Evolutionary conservation across 2,329 filamentous ascomycete species (phyloP), one percentile per base, ranked within the genome.

Genomic region (Chalaropsis thielavioides): DNA sequence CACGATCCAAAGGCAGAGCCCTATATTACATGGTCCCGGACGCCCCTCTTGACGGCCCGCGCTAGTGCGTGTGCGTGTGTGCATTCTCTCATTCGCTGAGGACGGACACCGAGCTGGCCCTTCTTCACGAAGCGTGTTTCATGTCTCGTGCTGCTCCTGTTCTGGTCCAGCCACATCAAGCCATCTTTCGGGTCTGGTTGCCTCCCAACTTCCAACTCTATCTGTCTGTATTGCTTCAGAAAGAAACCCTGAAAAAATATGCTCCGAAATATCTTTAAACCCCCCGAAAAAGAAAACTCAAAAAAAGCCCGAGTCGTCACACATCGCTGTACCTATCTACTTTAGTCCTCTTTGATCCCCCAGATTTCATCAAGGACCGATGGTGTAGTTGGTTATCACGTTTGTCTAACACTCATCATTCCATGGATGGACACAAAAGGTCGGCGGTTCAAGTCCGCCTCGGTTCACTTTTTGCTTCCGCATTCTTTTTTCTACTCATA

Each of bases 321-420:
- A n/a, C n/a, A 31, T 6, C 6, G 31, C 31, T 3, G 31, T n/a
- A 19, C 22, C 15, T 6, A 1, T 46, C 38, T 13, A 1, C 22
- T 44, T 31, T 43, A 62, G 8, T 27, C 22, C 17, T n/a, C 17
- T 0, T 6, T 44, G 46, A 46, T 1, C 40, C 5, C 0, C 0
- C 0, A 19, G 2, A 19, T 8, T 10, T 38, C 8, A 7, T 19
- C 17, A 8, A 61, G 63, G 41, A 51, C 41, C 59, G 63, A 61
- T 65, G 44, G 58, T 65, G 56, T 62, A 62, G 58, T 62, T 65
- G 63, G 63, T 65, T 56, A 65, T 65, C 63, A 65, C 63, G 63
- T 65, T 65, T 62, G 63, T 54, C 63, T 65, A 65, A 65, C 63
- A 65, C 10, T 65, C 59, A 65, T 60, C 22, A n/a, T 44, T n/a